Conservation (phyloP, 257 asterid genomes). For the Sherardia arvensis region DNA sequence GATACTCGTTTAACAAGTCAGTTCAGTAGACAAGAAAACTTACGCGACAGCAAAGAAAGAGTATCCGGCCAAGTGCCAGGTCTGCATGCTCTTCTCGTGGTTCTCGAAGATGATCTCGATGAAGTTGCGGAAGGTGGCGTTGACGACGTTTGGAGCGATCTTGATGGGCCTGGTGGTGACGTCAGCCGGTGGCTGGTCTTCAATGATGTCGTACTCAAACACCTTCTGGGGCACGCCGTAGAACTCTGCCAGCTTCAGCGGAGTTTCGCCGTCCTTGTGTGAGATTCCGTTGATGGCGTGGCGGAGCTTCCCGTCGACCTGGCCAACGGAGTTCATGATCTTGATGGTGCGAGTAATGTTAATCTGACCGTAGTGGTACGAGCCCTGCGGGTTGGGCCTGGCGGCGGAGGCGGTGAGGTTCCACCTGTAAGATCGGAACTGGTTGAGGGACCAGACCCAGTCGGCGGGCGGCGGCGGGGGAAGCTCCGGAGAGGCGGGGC, state of each 20-base stretch:
- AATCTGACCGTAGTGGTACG: slow-evolving; percentile 57
- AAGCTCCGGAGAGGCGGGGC: slow-evolving; percentile 33
- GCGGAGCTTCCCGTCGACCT: slow-evolving; percentile 33
- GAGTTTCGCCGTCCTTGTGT: slow-evolving; percentile 39
- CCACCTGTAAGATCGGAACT: slow-evolving; percentile 51
- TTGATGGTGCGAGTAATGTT: slow-evolving; percentile 50
- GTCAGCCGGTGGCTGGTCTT: slow-evolving; percentile 26
- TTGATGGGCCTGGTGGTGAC: slow-evolving; percentile 9
- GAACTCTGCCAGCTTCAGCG: slow-evolving; percentile 47
- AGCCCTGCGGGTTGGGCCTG: slow-evolving; percentile 68
- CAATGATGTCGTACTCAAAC: slow-evolving; percentile 37
- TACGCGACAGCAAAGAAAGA: slow-evolving; percentile 61
- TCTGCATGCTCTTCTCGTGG: slow-evolving; percentile 39
- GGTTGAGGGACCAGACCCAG: slow-evolving; percentile 50
- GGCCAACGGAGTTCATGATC: slow-evolving; percentile 18
- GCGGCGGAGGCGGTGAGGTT: slow-evolving; percentile 66
- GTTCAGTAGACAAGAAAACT: no score
- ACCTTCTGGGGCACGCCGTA: slow-evolving; percentile 31
- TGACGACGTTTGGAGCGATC: slow-evolving; percentile 47
- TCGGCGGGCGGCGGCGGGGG: slow-evolving; percentile 41
- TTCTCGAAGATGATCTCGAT: slow-evolving; percentile 57
- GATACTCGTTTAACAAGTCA: no score
- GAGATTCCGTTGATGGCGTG: slow-evolving; percentile 50
- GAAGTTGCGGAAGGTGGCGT: slow-evolving; percentile 38
- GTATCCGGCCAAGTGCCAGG: slow-evolving; percentile 51